These are phyloP conservation scores for Escovopsis sp. DNA, from an alignment of 2,329 filamentous ascomycete species.

Conservation along the genomic window DNA sequence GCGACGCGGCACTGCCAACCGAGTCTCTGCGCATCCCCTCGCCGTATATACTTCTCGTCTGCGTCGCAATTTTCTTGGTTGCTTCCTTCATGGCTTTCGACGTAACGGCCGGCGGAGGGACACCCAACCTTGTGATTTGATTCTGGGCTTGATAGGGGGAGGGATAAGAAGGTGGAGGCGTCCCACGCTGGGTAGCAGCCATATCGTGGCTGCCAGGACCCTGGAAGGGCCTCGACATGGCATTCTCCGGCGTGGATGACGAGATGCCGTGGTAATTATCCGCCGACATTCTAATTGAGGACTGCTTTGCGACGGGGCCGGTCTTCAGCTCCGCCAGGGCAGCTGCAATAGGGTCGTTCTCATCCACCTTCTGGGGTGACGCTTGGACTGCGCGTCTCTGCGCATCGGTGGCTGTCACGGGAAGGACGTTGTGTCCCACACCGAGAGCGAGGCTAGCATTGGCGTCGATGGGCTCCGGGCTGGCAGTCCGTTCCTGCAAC, in stretches of 20 bases:
- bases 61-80: conserved; percentile 72
- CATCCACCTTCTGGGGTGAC: conserved; percentile 34
- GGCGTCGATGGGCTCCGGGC: conserved; percentile 79
- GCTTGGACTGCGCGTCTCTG: conserved; percentile 19
- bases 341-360: conserved; percentile 76
- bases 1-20: conserved; percentile 16
- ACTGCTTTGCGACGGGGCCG: conserved; percentile 60
- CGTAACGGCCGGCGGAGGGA: conserved; percentile 83
- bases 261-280: conserved; percentile 90
- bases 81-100: conserved; percentile 92
- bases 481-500: conserved; percentile 34
- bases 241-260: conserved; percentile 50
- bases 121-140: conserved; percentile 64
- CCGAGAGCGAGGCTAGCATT: conserved; percentile 87
- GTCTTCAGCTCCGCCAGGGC: conserved; percentile 88
- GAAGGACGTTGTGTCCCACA: conserved; percentile 89
- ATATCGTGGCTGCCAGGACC: conserved; percentile 34
- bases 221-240: conserved; percentile 36
- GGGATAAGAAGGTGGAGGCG: conserved; percentile 81
- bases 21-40: conserved; percentile 19
- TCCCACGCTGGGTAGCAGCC: conserved; percentile 49
- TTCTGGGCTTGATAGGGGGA: conserved; percentile 61
- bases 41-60: conserved; percentile 67
- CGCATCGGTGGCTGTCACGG: conserved; percentile 67
- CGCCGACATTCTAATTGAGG: conserved; percentile 74